phyloP scores from a whole-genome alignment of 805 yeast genomes.

The Teunomyces aglyptinius region DNA sequence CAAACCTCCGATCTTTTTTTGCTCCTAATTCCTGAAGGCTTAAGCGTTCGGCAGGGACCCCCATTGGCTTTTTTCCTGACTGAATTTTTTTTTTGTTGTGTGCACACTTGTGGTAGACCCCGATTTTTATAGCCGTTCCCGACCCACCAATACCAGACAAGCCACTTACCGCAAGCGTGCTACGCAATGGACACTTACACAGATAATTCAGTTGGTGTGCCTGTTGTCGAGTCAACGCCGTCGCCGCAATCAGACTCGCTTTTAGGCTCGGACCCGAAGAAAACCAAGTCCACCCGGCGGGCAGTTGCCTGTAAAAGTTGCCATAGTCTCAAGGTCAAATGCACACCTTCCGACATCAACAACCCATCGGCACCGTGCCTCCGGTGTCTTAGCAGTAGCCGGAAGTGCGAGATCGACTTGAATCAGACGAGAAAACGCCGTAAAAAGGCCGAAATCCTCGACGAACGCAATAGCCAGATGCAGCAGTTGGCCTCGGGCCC shows the following conservation, averaged over 20 bases:
- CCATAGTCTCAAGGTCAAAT: constrained; percentile 78
- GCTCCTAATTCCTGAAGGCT: not conserved
- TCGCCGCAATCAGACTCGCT: not conserved
- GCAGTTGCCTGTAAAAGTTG: constrained; percentile 71
- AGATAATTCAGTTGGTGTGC: not conserved
- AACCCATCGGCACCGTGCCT: constrained; percentile 67
- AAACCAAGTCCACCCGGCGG: constrained; percentile 27
- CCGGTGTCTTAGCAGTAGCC: constrained; percentile 64
- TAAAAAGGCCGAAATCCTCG: constrained; percentile 30
- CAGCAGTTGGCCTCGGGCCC: not conserved
- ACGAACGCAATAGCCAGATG: constrained; percentile 14
- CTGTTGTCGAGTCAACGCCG: not conserved
- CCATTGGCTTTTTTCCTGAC: not conserved
- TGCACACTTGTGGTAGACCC: not conserved
- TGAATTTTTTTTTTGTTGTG: not conserved
- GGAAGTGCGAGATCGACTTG: constrained; percentile 65
- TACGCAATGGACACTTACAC: not conserved
- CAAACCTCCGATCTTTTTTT: not conserved
- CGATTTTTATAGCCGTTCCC: constrained; percentile 3
- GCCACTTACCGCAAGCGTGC: not conserved
- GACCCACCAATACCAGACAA: not conserved
- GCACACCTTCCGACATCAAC: constrained; percentile 65
- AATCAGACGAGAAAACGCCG: constrained; percentile 55
- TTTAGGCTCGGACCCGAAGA: not conserved
- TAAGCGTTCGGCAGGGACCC: not conserved